These are phyloP conservation scores for Sabuloglossum arenarium DNA, from an alignment of 495 filamentous ascomycete genomes.

Conservation along the genomic window DNA sequence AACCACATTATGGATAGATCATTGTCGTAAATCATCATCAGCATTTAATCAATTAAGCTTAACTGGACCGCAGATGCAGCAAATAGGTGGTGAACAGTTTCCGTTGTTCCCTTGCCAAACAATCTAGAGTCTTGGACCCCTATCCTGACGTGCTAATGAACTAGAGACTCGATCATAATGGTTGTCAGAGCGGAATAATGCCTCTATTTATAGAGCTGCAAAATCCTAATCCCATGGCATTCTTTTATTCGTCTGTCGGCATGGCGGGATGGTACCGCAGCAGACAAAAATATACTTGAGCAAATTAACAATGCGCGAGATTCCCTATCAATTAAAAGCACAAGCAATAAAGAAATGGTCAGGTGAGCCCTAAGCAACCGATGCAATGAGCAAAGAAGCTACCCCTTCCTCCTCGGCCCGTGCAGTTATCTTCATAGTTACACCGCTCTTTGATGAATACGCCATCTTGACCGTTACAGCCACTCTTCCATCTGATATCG, in stretches of 20 bases:
- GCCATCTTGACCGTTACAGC: slow-evolving; percentile 84
- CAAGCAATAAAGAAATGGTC: neutral
- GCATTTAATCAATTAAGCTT: too few species aligned
- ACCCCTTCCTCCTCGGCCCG: slow-evolving; percentile 85
- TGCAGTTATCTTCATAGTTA: slow-evolving; percentile 83
- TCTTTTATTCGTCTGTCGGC: neutral
- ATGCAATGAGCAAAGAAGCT: slow-evolving; percentile 62
- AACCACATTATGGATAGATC: too few species aligned
- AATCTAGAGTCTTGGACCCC: too few species aligned
- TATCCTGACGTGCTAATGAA: too few species aligned
- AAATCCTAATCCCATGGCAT: neutral
- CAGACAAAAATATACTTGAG: too few species aligned
- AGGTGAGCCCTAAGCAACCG: slow-evolving; percentile 38
- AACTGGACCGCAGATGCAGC: too few species aligned
- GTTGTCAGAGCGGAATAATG: neutral
- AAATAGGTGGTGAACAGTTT: too few species aligned
- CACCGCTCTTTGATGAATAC: slow-evolving; percentile 72
- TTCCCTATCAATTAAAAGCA: neutral
- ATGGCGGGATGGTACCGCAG: too few species aligned
- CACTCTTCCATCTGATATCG: slow-evolving; percentile 73
- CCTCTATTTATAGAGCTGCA: neutral
- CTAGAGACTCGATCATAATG: too few species aligned
- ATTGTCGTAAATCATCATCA: too few species aligned
- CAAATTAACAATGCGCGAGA: neutral
- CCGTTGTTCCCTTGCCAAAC: too few species aligned